Base-by-base conservation (phyloP, 345 rosid species). In the Balakata baccata region DNA sequence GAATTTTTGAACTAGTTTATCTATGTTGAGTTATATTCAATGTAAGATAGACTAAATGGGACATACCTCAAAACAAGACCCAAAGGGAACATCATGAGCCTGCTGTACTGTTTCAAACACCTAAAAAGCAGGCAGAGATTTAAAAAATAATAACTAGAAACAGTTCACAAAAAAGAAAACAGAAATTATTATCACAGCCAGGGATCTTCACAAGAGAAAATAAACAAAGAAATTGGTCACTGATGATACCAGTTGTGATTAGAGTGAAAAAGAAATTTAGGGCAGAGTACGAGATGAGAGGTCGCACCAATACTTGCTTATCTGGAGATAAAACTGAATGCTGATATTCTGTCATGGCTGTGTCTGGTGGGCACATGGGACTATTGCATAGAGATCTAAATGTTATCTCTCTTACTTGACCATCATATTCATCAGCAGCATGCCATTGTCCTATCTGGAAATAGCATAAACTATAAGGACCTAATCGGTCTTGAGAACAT, bases 311-410 rank as follows among this genome's bases (percentile, higher is more conserved):
- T 18, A 74, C 77, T 85, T 84, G 89, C 87, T 89, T 92, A 74
- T 95, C 97, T 68, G 89, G 73, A 70, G 98, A 87, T 68, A 90
- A 72, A 82, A 87, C 96, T 75, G 66, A 81, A 75, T 91, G 98
- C 84, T 95, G 99, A 82, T 88, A 92, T 85, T 95, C 98, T 5
- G 99, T 88, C 91, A 95, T 90, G 76, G 92, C 97, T 64, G 96
- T 92, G 86, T 95, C 98, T 43, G 97, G 98, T 23, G 99, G 98
- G 82, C 99, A 92, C 98, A 95, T 91, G 50, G 99, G 99, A 85
- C 90, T 95, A 81, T 81, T 87, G 78, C 99, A 95, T 25, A 82
- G 77, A 52, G 92, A 81, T 85, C 97, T 87, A 79, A 87, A 91
- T 72, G 89, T 95, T 62, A 92, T 86, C 84, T 95, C 99, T 81